Base-by-base conservation (phyloP, 1,284 basidiomycete genomes). In the Serendipita sp. region DNA sequence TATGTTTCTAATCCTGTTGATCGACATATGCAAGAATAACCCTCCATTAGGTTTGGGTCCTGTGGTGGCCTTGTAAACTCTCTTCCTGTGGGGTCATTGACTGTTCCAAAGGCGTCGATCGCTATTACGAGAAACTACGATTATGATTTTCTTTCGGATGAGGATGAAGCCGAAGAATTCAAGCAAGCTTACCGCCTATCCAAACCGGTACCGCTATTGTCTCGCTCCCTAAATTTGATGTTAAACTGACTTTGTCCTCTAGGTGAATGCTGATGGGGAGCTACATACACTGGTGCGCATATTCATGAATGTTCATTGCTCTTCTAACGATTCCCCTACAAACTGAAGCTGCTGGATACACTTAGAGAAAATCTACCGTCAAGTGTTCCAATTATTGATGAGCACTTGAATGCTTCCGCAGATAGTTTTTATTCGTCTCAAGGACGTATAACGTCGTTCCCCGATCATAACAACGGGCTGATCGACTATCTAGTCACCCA, bases 391-490 rank as follows among this genome's bases (percentile, higher is more conserved):
- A 74, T 87, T 64, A 67, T 83, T 34, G 68, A 74, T 61, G 74
- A 80, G 64, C 76, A 76, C 22, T 74, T 83, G 26, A 89, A 88
- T 67, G 87, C 87, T 32, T 87, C 86, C 63, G 82, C 87, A 55
- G 87, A 89, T 72, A 88, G 87, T 71, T 91, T 91, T 73, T 91
- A 92, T 75, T 87, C 87, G 49, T 88, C 87, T 12, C 89, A 92
- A 74, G 89, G 89, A 44, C 77, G 89, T 63, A 82, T 82, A 66
- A 89, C 88, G 1, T 84, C 85, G 0, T 92, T 92, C 71, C 80
- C 82, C 38, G 90, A 92, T 72, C 77, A 82, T 68, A 92, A 92
- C 69, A 75, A 76, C 15, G 74, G 77, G 66, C 77, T 92, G 62
- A 82, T 91, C 61, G 77, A 82, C 44, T 73, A 78, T 44, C 71